phyloP scores from a whole-genome alignment of 345 rosid genomes.

The Salix dunnii region DNA sequence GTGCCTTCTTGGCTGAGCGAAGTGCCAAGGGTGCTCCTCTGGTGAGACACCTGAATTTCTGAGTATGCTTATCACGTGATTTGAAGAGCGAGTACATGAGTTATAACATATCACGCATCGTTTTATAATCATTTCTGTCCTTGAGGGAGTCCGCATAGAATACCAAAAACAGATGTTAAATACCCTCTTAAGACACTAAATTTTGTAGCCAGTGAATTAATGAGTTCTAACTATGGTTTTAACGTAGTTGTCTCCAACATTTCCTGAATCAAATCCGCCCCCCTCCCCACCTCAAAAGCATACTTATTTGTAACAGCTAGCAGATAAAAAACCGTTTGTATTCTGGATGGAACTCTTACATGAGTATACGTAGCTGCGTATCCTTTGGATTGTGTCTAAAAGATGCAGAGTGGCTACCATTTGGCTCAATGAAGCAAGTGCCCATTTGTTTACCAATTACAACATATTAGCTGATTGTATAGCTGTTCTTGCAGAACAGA shows the following conservation, averaged over 20 bases:
- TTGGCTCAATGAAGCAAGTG: not conserved
- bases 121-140: not conserved
- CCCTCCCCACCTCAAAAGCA: not conserved
- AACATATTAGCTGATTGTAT: not conserved
- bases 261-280: not conserved
- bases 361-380: not conserved
- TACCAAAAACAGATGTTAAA: too few relatives aligned
- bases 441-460: not conserved
- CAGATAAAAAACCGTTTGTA: not conserved
- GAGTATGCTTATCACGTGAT: not conserved
- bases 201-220: not conserved
- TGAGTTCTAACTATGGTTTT: not conserved
- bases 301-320: not conserved
- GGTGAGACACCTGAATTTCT: constrained; percentile 11
- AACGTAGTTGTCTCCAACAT: not conserved
- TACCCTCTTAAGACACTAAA: not conserved
- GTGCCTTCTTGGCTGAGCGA: constrained; percentile 75
- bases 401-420: not conserved
- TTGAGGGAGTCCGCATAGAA: too few relatives aligned
- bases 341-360: not conserved
- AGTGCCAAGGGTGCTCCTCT: constrained; percentile 58
- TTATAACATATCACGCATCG: not conserved
- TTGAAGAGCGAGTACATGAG: not conserved
- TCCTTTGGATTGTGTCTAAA: not conserved
- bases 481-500: not conserved